Percentiles rank a stretch among this genome's conserved stretches.
Conservation (phyloP, 2,329 filamentous ascomycete genomes). For the Paraphoma chrysanthemicola region DNA sequence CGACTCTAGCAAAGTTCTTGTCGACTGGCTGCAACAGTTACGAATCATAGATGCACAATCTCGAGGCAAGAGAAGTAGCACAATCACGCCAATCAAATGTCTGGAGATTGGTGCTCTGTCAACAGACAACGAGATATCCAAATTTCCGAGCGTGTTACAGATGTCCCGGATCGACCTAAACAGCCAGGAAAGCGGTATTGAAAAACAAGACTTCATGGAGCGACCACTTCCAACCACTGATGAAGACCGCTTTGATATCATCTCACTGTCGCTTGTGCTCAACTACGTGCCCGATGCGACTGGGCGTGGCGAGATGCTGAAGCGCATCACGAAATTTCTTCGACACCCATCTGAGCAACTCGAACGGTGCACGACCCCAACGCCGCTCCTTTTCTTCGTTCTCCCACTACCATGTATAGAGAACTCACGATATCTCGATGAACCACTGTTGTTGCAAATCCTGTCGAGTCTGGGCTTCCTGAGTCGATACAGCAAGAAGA, state of each 20-base stretch:
- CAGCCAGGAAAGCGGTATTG: constrained; percentile 80
- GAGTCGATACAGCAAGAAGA: constrained; percentile 71
- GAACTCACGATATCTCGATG: constrained; percentile 90
- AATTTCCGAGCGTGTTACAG: constrained; percentile 68
- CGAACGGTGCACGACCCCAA: constrained; percentile 9
- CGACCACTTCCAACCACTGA: constrained; percentile 72
- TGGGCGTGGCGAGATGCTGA: constrained; percentile 83
- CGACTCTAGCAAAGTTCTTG: constrained; percentile 66
- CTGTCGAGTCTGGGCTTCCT: constrained; percentile 80
- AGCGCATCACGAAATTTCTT: constrained; percentile 45
- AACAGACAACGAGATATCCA: constrained; percentile 82
- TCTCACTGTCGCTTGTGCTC: constrained; percentile 89
- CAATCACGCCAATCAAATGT: constrained; percentile 61
- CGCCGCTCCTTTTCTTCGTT: constrained; percentile 83
- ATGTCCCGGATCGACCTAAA: constrained; percentile 89
- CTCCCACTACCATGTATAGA: constrained; percentile 85
- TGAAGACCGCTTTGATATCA: constrained; percentile 78
- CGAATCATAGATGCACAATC: constrained; percentile 25
- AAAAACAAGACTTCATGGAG: constrained; percentile 93
- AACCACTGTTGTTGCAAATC: constrained; percentile 71
- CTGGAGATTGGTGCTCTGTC: constrained; percentile 91
- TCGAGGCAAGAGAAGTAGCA: constrained; percentile 5
- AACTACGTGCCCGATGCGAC: constrained; percentile 87
- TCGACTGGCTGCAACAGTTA: constrained; percentile 62
- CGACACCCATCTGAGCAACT: constrained; percentile 7